Evolutionary conservation across 257 asterid species (phyloP), one percentile per base, ranked within the genome.

Genomic region (Solanum etuberosum): DNA sequence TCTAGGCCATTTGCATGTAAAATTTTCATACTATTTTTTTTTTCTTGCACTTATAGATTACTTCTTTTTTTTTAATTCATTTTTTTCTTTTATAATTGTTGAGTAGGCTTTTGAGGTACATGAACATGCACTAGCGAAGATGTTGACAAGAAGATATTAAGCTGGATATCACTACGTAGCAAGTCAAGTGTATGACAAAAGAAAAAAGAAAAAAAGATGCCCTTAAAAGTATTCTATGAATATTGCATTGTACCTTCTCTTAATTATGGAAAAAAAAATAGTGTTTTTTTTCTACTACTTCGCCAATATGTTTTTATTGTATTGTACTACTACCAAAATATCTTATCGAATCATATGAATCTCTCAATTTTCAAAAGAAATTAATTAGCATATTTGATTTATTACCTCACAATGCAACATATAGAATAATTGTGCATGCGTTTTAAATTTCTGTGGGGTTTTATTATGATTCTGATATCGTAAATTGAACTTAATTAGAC

Each of bases 101-200:
- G 61, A 46, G 40, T 91, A 92, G 96, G 93, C 89, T 89, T 88
- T 88, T 90, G 83, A 89, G 78, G 88, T 87, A 72, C 84, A 86
- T 89, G 8, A 88, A 89, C 88, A 86, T 86, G 88, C 92, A 86
- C 89, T 34, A 80, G 67, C 5, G 27, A 46, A 2, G 65, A 80
- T 46, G 65, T 46, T 43, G 65, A 16, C 59, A 43, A 78, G 84
- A 78, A 78, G 63, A 80, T 25, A 25, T 8, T 27, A 42, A 27
- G 38, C 16, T 43, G 63, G 84, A 78, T 78, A 78, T 78, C 18
- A 12, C 35, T 80, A 80, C 84, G 18, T 7, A 80, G 61, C 37
- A 77, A 80, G 65, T 29, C 84, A 80, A 80, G 84, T 46, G 14
- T 27, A 46, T 2, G 65, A 80, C 81, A 20, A 80, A 27, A 2